Evolutionary conservation across 2,329 filamentous ascomycete species (phyloP), one percentile per base, ranked within the genome.

Genomic region (Botryosphaeria dothidea): DNA sequence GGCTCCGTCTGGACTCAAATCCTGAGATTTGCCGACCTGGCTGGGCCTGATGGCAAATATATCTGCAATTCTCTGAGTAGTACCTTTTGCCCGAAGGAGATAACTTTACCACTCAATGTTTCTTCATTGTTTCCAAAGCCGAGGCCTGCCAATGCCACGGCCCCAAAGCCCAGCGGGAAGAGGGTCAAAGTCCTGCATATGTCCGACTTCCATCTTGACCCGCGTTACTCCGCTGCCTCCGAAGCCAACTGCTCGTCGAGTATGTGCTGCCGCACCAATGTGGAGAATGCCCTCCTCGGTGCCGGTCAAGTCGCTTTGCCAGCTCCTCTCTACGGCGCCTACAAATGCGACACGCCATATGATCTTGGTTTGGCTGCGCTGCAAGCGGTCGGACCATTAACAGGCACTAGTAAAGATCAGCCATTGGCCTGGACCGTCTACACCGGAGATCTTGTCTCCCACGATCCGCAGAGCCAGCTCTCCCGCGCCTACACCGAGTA

Each of bases 1-100:
- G 85, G 86, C 19, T 81, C 83, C 1, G 79, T 85, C 63, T 87
- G 84, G 84, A 85, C 85, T 4, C 85, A 88, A 68, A 77, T 88
- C 1, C 74, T 88, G 34, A 79, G 82, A 2, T 77, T 82, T 48
- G 84, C 84, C 7, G 80, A 87, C 70, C 17, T 63, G 17, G 77
- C 87, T 8, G 85, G 84, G 8, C 75, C 82, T 2, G 86, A 88
- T 70, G 86, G 85, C 4, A 75, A 80, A 63, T 86, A 85, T 66
- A 86, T 88, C 51, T 88, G 85, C 75, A 80, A 82, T 67, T 80
- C 76, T 17, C 68, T 87, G 4, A 81, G 78, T 61, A 78, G 71
- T 31, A 77, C 68, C 4, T 85, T 82, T 69, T 88, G 86, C 69
- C 72, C 78, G 0, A 69, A 71, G 13, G 85, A 85, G 5, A 71